Conservation (phyloP, 176 grass and related monocot genomes). For the Eleusine coracana region DNA sequence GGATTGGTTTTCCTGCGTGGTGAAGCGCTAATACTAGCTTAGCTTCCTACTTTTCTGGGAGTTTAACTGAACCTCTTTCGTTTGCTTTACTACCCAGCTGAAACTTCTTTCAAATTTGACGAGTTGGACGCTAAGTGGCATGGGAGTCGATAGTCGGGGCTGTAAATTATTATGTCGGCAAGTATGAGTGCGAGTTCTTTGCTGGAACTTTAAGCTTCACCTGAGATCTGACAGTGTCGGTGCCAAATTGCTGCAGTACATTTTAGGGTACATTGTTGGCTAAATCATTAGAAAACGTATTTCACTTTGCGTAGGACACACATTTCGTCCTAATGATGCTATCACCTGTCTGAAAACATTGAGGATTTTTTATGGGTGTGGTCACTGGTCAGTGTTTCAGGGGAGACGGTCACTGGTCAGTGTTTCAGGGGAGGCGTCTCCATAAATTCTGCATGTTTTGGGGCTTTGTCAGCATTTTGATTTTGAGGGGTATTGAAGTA, state of each 20-base stretch:
- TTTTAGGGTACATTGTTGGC: background rate
- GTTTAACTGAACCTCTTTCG: background rate
- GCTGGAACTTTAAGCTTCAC: conserved; percentile 33
- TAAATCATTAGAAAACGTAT: conserved; percentile 33
- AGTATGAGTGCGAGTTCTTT: conserved; percentile 32
- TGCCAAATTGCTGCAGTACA: conserved; percentile 37
- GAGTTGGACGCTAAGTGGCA: background rate
- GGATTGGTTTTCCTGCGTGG: background rate
- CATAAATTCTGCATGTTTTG: conserved; percentile 46
- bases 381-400: conserved; percentile 32
- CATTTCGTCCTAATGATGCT: conserved; percentile 18
- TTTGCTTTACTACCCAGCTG: background rate
- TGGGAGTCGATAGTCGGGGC: conserved; percentile 1
- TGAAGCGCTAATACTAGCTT: background rate
- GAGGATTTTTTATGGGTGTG: background rate
- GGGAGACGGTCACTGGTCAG: conserved; percentile 17
- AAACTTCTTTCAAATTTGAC: background rate
- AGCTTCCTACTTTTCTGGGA: background rate
- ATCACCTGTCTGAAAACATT: background rate
- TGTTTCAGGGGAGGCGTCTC: conserved; percentile 41
- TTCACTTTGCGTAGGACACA: conserved; percentile 32
- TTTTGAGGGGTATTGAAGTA: background rate
- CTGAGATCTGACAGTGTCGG: conserved; percentile 33
- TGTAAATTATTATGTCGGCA: conserved; percentile 40
- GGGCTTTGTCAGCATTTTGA: conserved; percentile 22